phyloP scores from a whole-genome alignment of 2,329 filamentous ascomycete genomes.

The Fusarium globosum region DNA sequence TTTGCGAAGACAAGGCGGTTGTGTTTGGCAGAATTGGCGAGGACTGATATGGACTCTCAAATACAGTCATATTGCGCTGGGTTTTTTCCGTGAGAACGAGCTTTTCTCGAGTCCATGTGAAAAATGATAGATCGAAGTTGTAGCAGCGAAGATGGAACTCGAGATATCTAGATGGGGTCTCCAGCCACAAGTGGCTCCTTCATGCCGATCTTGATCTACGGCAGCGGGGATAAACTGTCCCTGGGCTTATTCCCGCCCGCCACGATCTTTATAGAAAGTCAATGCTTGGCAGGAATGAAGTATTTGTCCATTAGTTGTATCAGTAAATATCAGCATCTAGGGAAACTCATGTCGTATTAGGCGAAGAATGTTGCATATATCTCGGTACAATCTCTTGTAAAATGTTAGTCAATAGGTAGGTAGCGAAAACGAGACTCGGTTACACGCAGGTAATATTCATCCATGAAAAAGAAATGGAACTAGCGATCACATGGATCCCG shows the following conservation, averaged over 20 bases:
- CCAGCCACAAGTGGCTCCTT: constrained; percentile 35
- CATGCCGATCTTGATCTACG: constrained; percentile 30
- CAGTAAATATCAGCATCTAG: background rate
- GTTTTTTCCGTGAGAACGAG: background rate
- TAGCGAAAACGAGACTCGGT: constrained; percentile 11
- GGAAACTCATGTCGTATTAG: background rate
- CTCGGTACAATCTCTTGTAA: constrained; percentile 8
- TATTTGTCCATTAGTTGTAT: no score
- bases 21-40: background rate
- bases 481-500: constrained; percentile 23
- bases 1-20: background rate
- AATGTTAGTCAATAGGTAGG: background rate
- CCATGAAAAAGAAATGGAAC: background rate
- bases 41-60: background rate
- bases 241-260: constrained; percentile 22
- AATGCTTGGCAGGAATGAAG: constrained; percentile 24
- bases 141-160: background rate
- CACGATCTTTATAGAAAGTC: constrained; percentile 27
- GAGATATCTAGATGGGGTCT: background rate
- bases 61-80: background rate
- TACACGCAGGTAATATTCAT: constrained; percentile 12
- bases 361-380: background rate
- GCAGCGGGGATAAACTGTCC: constrained; percentile 8
- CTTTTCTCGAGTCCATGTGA: background rate
- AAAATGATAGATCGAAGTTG: constrained; percentile 1